Conservation (phyloP, 1,139 yeast genomes). For the Magnusiomyces suaveolens region DNA sequence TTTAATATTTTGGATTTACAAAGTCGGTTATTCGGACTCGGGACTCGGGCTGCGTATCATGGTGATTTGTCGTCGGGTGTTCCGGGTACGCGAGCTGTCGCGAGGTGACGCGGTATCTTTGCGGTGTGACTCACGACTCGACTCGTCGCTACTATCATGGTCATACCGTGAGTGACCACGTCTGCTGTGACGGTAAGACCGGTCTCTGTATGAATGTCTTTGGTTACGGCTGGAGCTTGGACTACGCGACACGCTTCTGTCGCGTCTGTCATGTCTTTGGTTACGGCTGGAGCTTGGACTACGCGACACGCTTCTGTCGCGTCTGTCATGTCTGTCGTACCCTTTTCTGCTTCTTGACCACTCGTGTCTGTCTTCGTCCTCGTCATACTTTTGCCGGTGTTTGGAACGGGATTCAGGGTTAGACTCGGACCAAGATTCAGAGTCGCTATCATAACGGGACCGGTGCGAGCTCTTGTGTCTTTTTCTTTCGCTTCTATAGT, state of each 20-base stretch:
- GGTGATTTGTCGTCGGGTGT: background rate
- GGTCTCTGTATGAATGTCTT: background rate
- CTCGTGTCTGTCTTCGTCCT: background rate
- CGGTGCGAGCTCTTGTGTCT: background rate
- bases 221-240: background rate
- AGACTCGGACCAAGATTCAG: background rate
- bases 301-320: background rate
- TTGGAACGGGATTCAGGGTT: background rate
- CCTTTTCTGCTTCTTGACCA: background rate
- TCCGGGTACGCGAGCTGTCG: background rate
- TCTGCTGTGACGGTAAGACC: background rate
- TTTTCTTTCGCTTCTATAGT: background rate
- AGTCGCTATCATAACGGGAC: background rate
- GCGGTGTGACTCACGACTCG: background rate
- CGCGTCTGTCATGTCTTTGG: background rate
- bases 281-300: no score
- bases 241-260: background rate
- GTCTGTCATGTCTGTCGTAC: background rate
- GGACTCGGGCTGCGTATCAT: background rate
- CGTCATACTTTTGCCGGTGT: background rate
- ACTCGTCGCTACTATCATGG: background rate
- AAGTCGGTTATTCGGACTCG: background rate
- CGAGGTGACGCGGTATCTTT: background rate
- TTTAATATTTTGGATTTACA: no score
- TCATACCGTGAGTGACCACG: background rate